Conservation (phyloP, 331 rosid genomes). For the Telfairia occidentalis region DNA sequence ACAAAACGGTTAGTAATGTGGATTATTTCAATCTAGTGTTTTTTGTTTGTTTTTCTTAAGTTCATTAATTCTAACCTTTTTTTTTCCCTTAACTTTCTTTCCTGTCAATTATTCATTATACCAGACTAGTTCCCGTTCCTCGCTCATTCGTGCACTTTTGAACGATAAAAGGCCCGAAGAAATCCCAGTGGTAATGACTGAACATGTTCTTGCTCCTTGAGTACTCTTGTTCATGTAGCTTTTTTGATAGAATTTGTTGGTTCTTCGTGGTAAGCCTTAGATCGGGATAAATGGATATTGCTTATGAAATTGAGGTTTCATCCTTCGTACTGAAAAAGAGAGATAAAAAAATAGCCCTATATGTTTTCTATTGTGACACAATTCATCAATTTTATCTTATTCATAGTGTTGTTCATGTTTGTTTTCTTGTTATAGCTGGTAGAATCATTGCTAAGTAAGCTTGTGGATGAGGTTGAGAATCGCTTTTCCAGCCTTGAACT, state of each 20-base stretch:
- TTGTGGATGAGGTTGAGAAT: slow-evolving; percentile 75
- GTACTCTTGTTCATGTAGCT: neutral
- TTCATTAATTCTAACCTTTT: neutral
- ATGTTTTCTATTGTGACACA: neutral
- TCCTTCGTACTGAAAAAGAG: neutral
- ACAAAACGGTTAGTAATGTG: slow-evolving; percentile 57
- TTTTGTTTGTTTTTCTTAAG: neutral
- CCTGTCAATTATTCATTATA: slow-evolving; percentile 1
- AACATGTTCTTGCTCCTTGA: neutral
- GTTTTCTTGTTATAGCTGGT: slow-evolving; percentile 61
- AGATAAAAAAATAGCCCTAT: neutral
- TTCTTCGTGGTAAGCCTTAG: slow-evolving; percentile 1
- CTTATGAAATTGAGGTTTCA: neutral
- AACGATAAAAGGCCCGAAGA: slow-evolving; percentile 88
- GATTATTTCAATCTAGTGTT: slow-evolving; percentile 19
- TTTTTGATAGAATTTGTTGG: neutral
- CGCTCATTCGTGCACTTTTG: slow-evolving; percentile 55
- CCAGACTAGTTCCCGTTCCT: slow-evolving; percentile 58
- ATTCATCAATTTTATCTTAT: neutral
- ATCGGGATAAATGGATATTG: neutral
- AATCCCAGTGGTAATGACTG: slow-evolving; percentile 57
- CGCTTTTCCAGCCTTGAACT: slow-evolving; percentile 52
- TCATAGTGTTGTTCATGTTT: slow-evolving; percentile 11
- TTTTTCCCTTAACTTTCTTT: neutral
- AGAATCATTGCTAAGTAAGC: slow-evolving; percentile 79